phyloP scores from a whole-genome alignment of 2,329 filamentous ascomycete genomes.

The Phialophora expanda region DNA sequence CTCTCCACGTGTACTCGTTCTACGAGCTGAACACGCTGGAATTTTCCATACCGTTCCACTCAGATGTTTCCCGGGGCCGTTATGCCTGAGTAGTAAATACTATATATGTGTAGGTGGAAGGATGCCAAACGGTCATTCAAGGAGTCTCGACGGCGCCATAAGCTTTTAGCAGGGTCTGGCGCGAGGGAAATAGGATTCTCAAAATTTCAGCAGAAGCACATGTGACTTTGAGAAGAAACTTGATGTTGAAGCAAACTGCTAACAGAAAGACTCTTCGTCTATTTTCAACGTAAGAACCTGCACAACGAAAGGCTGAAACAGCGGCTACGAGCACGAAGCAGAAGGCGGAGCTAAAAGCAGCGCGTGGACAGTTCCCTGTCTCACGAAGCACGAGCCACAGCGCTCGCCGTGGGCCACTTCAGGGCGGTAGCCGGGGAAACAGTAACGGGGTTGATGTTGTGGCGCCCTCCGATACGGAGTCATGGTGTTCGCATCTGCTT shows the following conservation, averaged over 20 bases:
- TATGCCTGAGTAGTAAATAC: no score
- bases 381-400: slow-evolving; percentile 6
- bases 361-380: background rate
- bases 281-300: background rate
- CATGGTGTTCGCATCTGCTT: background rate
- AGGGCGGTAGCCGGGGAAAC: slow-evolving; percentile 20
- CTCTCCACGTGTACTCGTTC: background rate
- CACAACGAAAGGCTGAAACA: slow-evolving; percentile 19
- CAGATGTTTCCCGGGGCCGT: background rate
- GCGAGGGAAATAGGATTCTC: background rate
- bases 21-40: background rate
- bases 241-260: background rate
- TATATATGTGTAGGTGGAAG: background rate
- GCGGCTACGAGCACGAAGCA: background rate
- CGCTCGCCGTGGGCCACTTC: slow-evolving; percentile 5
- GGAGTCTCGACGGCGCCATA: background rate
- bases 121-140: background rate
- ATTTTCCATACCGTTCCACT: background rate
- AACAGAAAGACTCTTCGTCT: background rate
- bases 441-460: background rate
- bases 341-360: background rate
- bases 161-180: background rate
- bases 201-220: background rate
- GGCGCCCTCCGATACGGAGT: background rate
- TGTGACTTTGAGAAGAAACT: background rate